Conservation (phyloP, 169 alveolate species). For the Besnoitia besnoiti region DNA sequence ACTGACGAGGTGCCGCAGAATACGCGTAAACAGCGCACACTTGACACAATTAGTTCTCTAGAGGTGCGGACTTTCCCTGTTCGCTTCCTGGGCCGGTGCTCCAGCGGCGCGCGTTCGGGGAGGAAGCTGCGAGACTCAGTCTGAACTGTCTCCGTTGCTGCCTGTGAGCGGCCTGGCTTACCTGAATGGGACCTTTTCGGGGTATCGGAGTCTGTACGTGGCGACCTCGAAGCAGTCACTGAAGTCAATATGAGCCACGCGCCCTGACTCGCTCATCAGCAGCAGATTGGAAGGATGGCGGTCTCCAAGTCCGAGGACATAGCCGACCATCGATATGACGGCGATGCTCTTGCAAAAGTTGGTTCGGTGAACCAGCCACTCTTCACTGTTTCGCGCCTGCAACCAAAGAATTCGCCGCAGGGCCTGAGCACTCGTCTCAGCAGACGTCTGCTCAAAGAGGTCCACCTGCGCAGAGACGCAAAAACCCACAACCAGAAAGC, state of each 20-base stretch:
- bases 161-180: no score
- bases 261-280: slow-evolving; percentile 78
- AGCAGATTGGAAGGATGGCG: slow-evolving; percentile 91
- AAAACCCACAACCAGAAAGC: background rate
- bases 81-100: no score
- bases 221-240: slow-evolving; percentile 95
- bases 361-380: slow-evolving; percentile 90
- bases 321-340: slow-evolving; percentile 75
- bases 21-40: no score
- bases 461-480: slow-evolving; percentile 39
- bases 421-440: slow-evolving; percentile 74
- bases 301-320: slow-evolving; percentile 92
- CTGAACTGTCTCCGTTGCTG: no score
- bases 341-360: slow-evolving; percentile 30
- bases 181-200: slow-evolving; percentile 91
- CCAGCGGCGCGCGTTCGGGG: no score
- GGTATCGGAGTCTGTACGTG: slow-evolving; percentile 90
- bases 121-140: no score
- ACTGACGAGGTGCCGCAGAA: no score
- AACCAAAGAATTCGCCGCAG: slow-evolving; percentile 86
- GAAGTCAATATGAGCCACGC: slow-evolving; percentile 92
- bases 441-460: slow-evolving; percentile 53
- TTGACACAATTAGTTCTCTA: no score
- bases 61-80: no score
- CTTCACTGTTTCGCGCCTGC: slow-evolving; percentile 80